Evolutionary conservation across 768 basidiomycete species (phyloP), one percentile per base, ranked within the genome.

Genomic region (Tricholoma furcatifolium): DNA sequence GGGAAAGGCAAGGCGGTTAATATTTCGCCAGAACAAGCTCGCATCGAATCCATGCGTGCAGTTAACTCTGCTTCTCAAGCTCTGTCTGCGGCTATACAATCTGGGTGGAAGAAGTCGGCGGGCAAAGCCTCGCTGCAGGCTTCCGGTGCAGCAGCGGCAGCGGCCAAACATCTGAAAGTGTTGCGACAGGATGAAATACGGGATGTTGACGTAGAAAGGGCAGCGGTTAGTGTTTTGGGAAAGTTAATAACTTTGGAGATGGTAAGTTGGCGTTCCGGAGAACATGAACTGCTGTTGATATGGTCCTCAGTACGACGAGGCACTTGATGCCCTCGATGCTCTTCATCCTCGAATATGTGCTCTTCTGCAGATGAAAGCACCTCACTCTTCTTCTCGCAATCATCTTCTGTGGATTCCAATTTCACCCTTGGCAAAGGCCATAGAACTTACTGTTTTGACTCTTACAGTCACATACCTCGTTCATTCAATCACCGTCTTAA

Each of bases 171-270:
- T 47, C 64, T 92, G 7, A 53, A 52, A 1, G 58, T 65, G 2
- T 68, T 92, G 39, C 71, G 89, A 45, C 62, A 61, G 30, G 47
- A 79, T 17, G 69, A 67, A 41, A 70, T 77, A 0, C 72, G 70
- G 2, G 78, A 80, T 57, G 14, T 88, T 8, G 85, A 91, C 57
- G 76, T 91, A 5, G 91, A 93, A 67, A 76, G 85, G 34, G 88
- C 87, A 2, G 90, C 86, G 1, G 76, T 77, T 45, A 84, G 84
- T 53, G 68, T 91, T 4, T 62, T 83, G 6, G 85, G 81, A 7
- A 91, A 90, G 65, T 66, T 92, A 2, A 72, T 90, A 21, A 60
- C 76, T 20, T 63, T 92, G 44, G 87, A 89, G 58, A 71, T 90
- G 82, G 91, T 92, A 61, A 47, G 89, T 76, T 21, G 27, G 18